A percentile compares a stretch with the other conserved stretches of the same genome.
phyloP scores from a whole-genome alignment of 495 filamentous ascomycete genomes.

The Penicillium subrubescens region DNA sequence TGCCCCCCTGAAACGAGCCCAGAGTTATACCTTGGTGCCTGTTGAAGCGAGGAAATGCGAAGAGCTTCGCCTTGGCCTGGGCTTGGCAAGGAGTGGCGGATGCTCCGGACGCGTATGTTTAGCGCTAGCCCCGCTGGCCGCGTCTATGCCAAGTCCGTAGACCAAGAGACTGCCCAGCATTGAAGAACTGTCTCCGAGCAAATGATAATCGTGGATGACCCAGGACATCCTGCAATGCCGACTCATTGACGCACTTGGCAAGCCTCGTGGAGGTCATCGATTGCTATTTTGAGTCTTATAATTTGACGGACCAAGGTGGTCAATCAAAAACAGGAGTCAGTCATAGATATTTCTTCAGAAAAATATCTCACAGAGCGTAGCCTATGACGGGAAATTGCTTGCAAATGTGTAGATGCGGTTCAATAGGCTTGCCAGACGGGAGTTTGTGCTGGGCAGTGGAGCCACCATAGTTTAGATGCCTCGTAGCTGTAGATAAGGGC shows the following conservation, averaged over 20 bases:
- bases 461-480: background rate
- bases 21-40: conserved; percentile 1
- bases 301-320: background rate
- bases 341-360: background rate
- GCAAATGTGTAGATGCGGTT: background rate
- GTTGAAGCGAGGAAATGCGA: conserved; percentile 5
- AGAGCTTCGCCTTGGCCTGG: conserved; percentile 13
- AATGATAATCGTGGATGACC: too few relatives aligned
- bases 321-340: background rate
- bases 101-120: conserved; percentile 6
- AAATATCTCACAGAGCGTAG: background rate
- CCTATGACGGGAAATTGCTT: background rate
- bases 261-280: background rate
- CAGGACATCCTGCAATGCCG: too few relatives aligned
- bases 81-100: conserved; percentile 11
- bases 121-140: conserved; percentile 11
- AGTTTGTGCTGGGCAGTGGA: background rate
- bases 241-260: background rate
- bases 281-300: background rate
- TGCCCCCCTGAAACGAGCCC: conserved; percentile 3
- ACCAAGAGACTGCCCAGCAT: background rate
- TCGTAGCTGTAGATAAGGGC: background rate
- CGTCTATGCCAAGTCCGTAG: conserved; percentile 10
- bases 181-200: background rate
- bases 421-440: background rate